Evolutionary conservation across 2,329 filamentous ascomycete genomes (phyloP).

Genomic region (Verticillium zaregamsianum): DNA sequence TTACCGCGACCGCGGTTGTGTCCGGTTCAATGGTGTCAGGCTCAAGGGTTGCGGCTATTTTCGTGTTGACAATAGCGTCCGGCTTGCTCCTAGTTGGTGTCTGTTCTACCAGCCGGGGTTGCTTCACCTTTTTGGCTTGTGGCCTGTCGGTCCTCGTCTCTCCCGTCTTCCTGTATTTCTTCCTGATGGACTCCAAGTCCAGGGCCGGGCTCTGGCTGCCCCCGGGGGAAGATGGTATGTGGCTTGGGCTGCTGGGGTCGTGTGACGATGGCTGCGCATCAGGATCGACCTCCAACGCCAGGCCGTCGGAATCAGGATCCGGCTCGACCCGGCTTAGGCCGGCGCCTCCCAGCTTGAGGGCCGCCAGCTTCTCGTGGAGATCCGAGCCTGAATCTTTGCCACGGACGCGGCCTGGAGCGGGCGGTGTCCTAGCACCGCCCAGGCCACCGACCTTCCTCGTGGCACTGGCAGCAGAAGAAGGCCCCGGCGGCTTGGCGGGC

Average conservation of each 20-base stretch:
- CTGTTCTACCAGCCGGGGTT: not conserved
- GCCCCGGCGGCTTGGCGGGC: not conserved
- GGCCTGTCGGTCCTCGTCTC: not conserved
- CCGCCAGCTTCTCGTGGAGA: conserved; percentile 7
- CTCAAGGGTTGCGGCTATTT: not conserved
- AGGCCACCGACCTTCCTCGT: conserved; percentile 4
- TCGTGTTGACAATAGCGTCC: not conserved
- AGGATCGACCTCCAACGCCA: conserved; percentile 9
- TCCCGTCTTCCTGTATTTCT: not conserved
- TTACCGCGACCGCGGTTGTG: not conserved
- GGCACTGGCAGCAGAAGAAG: conserved; percentile 2
- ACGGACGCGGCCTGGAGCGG: conserved; percentile 10
- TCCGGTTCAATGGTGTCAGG: not conserved
- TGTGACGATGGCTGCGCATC: conserved; percentile 4
- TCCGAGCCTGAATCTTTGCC: not conserved
- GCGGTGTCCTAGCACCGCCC: not conserved
- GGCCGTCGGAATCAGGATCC: not conserved
- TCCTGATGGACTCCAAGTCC: not conserved
- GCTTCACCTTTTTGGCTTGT: not conserved
- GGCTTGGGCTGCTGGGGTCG: not conserved
- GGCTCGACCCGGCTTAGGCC: not conserved
- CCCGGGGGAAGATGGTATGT: not conserved
- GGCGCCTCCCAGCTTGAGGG: conserved; percentile 5
- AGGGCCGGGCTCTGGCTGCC: not conserved
- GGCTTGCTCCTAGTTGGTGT: not conserved